Evolutionary conservation across 106 monocot species (phyloP), one percentile per base, ranked within the genome.

Genomic region (Gastrodia elata): DNA sequence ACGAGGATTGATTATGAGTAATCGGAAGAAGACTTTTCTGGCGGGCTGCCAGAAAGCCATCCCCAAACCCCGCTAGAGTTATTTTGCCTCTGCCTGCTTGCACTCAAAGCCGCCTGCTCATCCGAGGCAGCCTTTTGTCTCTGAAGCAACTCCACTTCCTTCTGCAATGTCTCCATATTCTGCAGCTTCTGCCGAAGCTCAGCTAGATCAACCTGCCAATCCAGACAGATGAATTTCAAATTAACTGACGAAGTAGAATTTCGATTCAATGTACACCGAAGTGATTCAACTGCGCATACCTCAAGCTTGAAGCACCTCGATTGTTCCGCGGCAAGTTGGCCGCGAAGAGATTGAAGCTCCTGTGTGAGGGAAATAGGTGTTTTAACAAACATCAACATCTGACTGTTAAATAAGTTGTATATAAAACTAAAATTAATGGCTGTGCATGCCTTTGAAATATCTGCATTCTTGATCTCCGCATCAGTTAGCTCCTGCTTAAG

Each of bases 231-330:
- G 8, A 28, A 59, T 27, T 52, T 52, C 52, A 4, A 52, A 3
- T 22, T 22, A 4, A 22, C n/a, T 0, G 52, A 52, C n/a, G n/a
- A n/a, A n/a, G n/a, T n/a, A n/a, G n/a, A n/a, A n/a, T n/a, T n/a
- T n/a, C n/a, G n/a, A n/a, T n/a, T n/a, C n/a, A n/a, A n/a, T n/a
- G n/a, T n/a, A n/a, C n/a, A n/a, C n/a, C n/a, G n/a, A n/a, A n/a
- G n/a, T n/a, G n/a, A n/a, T n/a, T n/a, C n/a, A n/a, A n/a, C n/a
- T n/a, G 41, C 36, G 32, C 69, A 58, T 86, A 94, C 94, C 94
- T 94, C 94, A 43, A 90, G 94, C 75, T 94, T 94, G 75, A 94
- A 94, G 72, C 94, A 94, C 42, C 94, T 90, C 52, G 94, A 94
- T 73, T 94, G 94, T 75, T 94, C 94, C 75, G 87, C 83, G 52